Conservation (phyloP, 2,329 filamentous ascomycete species). For the Knoxdaviesia capensis region DNA sequence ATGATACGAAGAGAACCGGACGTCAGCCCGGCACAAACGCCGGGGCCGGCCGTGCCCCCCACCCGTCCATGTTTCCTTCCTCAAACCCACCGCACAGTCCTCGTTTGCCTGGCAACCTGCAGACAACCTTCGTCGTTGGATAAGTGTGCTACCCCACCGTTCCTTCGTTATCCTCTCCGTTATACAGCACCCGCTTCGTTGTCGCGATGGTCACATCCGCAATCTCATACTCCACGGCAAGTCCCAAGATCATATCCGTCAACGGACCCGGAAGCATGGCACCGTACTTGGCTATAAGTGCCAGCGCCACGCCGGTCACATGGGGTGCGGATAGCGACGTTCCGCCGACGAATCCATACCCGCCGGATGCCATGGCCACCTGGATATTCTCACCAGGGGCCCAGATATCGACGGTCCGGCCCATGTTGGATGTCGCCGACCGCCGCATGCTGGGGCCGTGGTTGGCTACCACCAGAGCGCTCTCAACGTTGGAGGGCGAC, state of each 20-base stretch:
- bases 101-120: no score
- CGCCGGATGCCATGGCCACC: slow-evolving; percentile 23
- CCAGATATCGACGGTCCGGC: slow-evolving; percentile 25
- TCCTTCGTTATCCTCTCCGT: slow-evolving; percentile 14
- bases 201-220: slow-evolving; percentile 20
- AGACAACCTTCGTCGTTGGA: no score
- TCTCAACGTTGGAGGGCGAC: slow-evolving; percentile 26
- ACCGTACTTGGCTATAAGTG: slow-evolving; percentile 23
- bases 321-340: slow-evolving; percentile 45
- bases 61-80: no score
- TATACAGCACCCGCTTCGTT: slow-evolving; percentile 33
- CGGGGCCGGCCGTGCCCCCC: no score
- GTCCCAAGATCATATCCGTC: slow-evolving; percentile 21
- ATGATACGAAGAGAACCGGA: no score
- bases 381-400: slow-evolving; percentile 26
- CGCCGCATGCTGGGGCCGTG: slow-evolving; percentile 17
- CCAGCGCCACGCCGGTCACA: slow-evolving; percentile 31
- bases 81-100: no score
- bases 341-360: slow-evolving; percentile 26
- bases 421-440: slow-evolving; percentile 29
- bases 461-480: slow-evolving; percentile 32
- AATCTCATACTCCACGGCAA: slow-evolving; percentile 20
- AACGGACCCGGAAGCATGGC: slow-evolving; percentile 21
- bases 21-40: no score
- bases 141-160: not conserved